Conservation (phyloP, 768 basidiomycete genomes). For the Mycena rosella region DNA sequence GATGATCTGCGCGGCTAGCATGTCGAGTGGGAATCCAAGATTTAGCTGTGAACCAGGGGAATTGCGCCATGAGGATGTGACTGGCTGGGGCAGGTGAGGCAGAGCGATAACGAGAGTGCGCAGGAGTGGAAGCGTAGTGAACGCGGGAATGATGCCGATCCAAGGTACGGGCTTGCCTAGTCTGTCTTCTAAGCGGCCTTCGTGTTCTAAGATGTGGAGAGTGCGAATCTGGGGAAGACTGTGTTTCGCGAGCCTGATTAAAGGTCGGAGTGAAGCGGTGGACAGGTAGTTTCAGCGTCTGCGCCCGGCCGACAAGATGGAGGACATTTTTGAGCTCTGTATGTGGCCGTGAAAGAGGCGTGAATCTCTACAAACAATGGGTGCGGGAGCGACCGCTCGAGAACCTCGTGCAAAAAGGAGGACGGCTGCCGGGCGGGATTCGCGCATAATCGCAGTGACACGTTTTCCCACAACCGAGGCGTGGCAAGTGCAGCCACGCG, state of each 20-base stretch:
- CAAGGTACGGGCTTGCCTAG: too few species aligned
- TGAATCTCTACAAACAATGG: neutral
- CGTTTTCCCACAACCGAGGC: conserved; percentile 2
- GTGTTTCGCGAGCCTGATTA: neutral
- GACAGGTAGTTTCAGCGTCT: neutral
- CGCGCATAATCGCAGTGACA: neutral
- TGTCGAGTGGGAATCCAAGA: neutral
- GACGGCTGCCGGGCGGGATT: neutral
- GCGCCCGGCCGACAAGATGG: neutral
- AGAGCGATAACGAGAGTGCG: neutral
- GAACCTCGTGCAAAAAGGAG: neutral
- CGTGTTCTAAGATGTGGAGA: neutral
- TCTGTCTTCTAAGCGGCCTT: too few species aligned
- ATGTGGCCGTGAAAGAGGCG: neutral
- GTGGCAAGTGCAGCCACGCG: neutral
- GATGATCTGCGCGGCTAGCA: neutral
- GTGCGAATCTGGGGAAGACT: neutral
- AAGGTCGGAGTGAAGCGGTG: neutral
- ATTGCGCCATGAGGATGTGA: neutral
- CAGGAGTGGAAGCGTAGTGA: neutral
- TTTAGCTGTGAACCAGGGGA: neutral
- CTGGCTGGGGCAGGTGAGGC: neutral
- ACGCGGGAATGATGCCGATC: neutral
- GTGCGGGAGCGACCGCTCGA: neutral
- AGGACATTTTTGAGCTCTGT: neutral